phyloP scores from a whole-genome alignment of 192 early-diverging fungal genomes.

The Funneliformis geosporum region DNA sequence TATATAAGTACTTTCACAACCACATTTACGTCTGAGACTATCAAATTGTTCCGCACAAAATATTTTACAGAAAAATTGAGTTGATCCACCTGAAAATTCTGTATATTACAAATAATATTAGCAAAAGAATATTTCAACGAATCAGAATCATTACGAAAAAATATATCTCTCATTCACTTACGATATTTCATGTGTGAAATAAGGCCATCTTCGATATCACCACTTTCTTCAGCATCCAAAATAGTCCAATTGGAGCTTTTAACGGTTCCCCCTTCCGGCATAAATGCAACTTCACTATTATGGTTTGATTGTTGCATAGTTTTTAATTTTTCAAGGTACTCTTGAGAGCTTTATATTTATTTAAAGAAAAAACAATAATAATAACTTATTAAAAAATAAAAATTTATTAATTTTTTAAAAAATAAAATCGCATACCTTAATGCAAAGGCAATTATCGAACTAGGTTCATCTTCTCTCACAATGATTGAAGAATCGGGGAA shows the following conservation, averaged over 20 bases:
- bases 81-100: slow-evolving; percentile 74
- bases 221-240: slow-evolving; percentile 36
- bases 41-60: slow-evolving; percentile 95
- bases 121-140: not conserved
- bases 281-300: slow-evolving; percentile 32
- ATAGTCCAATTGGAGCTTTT: slow-evolving; percentile 30
- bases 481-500: slow-evolving; percentile 85
- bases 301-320: slow-evolving; percentile 44
- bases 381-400: not conserved
- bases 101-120: not conserved
- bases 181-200: slow-evolving; percentile 75
- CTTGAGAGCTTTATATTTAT: slow-evolving; percentile 51
- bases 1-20: slow-evolving; percentile 80
- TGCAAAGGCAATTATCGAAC: slow-evolving; percentile 90
- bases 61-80: slow-evolving; percentile 84
- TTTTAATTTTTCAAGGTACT: slow-evolving; percentile 70
- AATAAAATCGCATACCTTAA: slow-evolving; percentile 49
- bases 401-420: slow-evolving; percentile 6
- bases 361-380: not conserved
- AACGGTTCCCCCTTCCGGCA: slow-evolving; percentile 33
- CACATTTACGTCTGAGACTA: slow-evolving; percentile 79
- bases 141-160: not conserved
- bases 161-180: slow-evolving; percentile 39
- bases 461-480: slow-evolving; percentile 89
- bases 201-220: slow-evolving; percentile 64